Evolutionary conservation across 148 eudicot species (phyloP), one percentile per base, ranked within the genome.

Genomic region (Camellia granthamiana): DNA sequence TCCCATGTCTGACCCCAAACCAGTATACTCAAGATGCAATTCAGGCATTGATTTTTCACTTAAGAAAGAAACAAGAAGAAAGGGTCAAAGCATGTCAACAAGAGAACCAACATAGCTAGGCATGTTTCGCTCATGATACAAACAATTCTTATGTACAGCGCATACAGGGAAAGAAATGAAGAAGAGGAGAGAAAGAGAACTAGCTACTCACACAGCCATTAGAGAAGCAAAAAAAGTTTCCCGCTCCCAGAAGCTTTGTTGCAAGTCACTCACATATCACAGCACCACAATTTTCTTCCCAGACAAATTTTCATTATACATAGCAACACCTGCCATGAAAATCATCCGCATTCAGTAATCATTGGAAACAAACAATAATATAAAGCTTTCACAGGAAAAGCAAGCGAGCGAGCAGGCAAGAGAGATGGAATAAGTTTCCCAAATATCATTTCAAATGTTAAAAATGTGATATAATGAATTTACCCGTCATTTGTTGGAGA

Each of bases 101-200:
- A 71, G 16, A 19, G 5, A 51, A 42, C 30, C 54, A 69, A 54
- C 18, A 68, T 68, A 18, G 69, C 58, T 30, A 44, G 47, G n/a
- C 72, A 49, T 51, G 46, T 65, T 63, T 80, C 71, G n/a, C 60
- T 19, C 77, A 65, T 64, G 54, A 74, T 19, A 63, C 78, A 65
- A 74, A 49, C 72, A 65, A 7, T 47, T 64, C 55, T 38, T 81
- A 81, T 81, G 12, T 81, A 81, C 83, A 81, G 71, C 52, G 47
- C 61, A 79, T 6, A 15, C 23, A 15, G 23, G 49, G 15, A 30
- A 21, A 44, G 66, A 49, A 7, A 43, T 41, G 18, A 30, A 11
- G 13, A 8, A 15, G 12, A 30, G 14, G 58, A 65, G 6, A 54
- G 0, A 56, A 19, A 77, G 19, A 38, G 44, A 59, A 52, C 21